Conservation (phyloP, 352 stramenopile genomes). For the Phytophthora pisi region DNA sequence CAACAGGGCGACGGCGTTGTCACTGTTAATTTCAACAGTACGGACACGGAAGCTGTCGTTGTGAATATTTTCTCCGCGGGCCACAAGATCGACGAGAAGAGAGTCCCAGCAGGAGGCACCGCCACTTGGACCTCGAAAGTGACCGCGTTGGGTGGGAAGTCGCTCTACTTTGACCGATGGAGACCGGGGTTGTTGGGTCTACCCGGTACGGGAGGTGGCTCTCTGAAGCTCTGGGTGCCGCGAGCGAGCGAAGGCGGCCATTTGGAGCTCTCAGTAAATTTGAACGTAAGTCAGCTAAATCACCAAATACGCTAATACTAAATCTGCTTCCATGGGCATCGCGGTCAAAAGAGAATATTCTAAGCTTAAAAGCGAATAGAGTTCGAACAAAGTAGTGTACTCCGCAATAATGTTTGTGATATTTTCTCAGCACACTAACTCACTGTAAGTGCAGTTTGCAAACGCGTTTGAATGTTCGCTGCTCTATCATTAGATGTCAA, state of each 20-base stretch:
- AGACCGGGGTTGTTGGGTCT: not conserved
- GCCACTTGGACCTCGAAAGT: constrained; percentile 19
- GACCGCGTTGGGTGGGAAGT: not conserved
- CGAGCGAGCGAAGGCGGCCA: not conserved
- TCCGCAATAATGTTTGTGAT: too few relatives aligned
- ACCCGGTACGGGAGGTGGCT: not conserved
- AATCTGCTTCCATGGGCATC: too few relatives aligned
- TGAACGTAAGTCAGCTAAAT: not conserved
- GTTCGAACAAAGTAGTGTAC: too few relatives aligned
- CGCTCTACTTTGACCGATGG: constrained; percentile 2
- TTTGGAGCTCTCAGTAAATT: not conserved
- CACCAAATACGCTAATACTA: too few relatives aligned
- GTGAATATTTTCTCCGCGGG: not conserved
- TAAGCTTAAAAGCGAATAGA: too few relatives aligned
- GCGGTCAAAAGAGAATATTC: too few relatives aligned
- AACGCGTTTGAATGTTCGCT: too few relatives aligned
- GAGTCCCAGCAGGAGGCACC: constrained; percentile 17
- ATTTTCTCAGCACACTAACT: too few relatives aligned
- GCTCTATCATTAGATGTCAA: too few relatives aligned
- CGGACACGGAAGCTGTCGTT: not conserved
- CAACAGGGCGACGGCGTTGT: not conserved
- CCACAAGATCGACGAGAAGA: constrained; percentile 43
- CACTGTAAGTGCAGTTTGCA: too few relatives aligned
- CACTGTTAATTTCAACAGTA: not conserved
- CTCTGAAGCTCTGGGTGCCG: not conserved